A percentile compares a stretch with the other conserved stretches of the same genome.
phyloP scores from a whole-genome alignment of 2,329 filamentous ascomycete species.

The Didymella pinodella region DNA sequence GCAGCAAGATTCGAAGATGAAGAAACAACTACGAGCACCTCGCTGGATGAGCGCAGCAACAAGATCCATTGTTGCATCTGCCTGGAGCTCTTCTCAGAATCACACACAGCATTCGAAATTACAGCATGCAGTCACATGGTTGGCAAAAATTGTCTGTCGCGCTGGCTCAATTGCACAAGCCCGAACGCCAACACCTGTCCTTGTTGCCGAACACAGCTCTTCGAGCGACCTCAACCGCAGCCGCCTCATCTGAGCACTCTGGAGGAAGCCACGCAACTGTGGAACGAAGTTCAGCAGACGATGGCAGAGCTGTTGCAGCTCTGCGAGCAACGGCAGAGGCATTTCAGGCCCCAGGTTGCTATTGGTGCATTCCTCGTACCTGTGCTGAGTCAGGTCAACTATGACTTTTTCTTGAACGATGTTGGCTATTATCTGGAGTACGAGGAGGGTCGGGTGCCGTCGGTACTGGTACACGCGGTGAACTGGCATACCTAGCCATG shows the following conservation, averaged over 20 bases:
- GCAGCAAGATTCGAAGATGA: no score
- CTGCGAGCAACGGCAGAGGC: no score
- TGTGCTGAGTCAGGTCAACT: constrained; percentile 7
- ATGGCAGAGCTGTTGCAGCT: no score
- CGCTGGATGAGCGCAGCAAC: neutral
- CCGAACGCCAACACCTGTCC: constrained; percentile 25
- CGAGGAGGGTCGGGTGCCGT: neutral
- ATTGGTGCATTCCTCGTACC: no score
- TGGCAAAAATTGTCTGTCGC: constrained; percentile 21
- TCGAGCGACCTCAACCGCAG: constrained; percentile 13
- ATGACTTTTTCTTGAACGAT: constrained; percentile 15
- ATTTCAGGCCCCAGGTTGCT: no score
- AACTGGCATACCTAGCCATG: constrained; percentile 13
- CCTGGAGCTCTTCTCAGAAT: constrained; percentile 8
- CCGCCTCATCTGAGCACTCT: neutral
- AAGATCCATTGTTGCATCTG: constrained; percentile 24
- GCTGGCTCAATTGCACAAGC: constrained; percentile 24
- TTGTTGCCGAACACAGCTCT: constrained; percentile 21
- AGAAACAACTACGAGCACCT: neutral
- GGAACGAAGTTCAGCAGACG: no score
- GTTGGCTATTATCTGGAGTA: constrained; percentile 8
- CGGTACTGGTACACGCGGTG: constrained; percentile 13
- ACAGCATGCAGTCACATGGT: constrained; percentile 20
- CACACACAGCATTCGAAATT: constrained; percentile 21
- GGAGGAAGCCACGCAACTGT: no score